phyloP scores from a whole-genome alignment of 495 filamentous ascomycete genomes.

The Rusavskia elegans region DNA sequence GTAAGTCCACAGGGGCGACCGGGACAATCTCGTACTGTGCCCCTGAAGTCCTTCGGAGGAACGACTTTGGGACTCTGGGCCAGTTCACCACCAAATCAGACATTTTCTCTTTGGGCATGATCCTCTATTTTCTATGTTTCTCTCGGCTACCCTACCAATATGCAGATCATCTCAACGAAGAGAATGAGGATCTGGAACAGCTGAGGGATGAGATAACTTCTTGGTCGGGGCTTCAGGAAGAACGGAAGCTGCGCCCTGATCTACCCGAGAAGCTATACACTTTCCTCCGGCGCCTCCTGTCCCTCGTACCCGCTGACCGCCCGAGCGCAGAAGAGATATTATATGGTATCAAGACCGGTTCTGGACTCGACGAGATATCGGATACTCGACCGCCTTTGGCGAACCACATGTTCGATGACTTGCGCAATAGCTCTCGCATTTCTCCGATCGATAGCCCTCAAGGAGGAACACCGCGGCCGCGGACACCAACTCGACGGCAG shows the following conservation, averaged over 20 bases:
- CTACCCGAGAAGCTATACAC: conserved; percentile 77
- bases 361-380: conserved; percentile 38
- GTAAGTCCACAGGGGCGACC: conserved; percentile 81
- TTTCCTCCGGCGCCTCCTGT: conserved; percentile 63
- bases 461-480: conserved; percentile 16
- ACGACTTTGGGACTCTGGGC: conserved; percentile 52
- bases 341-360: conserved; percentile 60
- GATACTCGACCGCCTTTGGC: conserved; percentile 29
- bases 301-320: conserved; percentile 57
- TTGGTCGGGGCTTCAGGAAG: conserved; percentile 77
- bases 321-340: conserved; percentile 82
- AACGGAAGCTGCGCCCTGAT: conserved; percentile 53
- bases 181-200: conserved; percentile 81
- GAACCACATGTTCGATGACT: conserved; percentile 34
- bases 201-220: conserved; percentile 73
- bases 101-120: conserved; percentile 95
- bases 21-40: conserved; percentile 97
- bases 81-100: conserved; percentile 95
- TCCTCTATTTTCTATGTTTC: conserved; percentile 95
- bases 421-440: conserved; percentile 40
- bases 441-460: conserved; percentile 37
- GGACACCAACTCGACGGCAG: conserved; percentile 9
- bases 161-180: conserved; percentile 75
- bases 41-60: conserved; percentile 68
- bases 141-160: conserved; percentile 70